phyloP scores from a whole-genome alignment of 805 yeast species.

The Spathaspora passalidarum region DNA sequence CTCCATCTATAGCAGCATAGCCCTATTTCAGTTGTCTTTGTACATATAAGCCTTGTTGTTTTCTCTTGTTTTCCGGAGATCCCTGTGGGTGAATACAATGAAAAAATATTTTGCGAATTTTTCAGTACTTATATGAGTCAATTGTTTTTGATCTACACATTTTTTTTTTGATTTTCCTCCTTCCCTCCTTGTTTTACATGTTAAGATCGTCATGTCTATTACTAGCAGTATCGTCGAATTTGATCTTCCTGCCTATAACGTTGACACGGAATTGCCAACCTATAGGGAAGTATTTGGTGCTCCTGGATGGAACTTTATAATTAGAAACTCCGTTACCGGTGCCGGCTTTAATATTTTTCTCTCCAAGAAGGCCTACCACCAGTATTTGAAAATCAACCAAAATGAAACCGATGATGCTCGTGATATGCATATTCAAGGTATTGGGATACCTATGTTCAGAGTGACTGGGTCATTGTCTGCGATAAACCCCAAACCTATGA shows the following conservation, averaged over 20 bases:
- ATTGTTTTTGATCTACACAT: background rate
- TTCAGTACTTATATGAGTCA: background rate
- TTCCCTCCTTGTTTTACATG: background rate
- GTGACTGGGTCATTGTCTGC: slow-evolving; percentile 1
- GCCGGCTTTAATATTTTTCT: background rate
- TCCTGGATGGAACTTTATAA: slow-evolving; percentile 3
- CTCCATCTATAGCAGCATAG: no score
- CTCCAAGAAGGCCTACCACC: background rate
- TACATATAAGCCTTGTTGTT: background rate
- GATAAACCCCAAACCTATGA: slow-evolving; percentile 1
- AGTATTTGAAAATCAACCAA: background rate
- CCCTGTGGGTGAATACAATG: background rate
- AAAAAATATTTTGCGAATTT: background rate
- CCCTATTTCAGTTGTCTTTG: no score
- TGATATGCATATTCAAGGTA: slow-evolving; percentile 2
- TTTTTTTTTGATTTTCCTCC: background rate
- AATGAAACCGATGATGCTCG: background rate
- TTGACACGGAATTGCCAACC: background rate
- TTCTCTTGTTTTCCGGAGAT: no score
- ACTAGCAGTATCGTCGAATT: slow-evolving; percentile 3
- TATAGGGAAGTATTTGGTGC: background rate
- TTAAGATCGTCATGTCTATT: slow-evolving; percentile 2
- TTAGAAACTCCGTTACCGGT: slow-evolving; percentile 1
- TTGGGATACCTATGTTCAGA: slow-evolving; percentile 9
- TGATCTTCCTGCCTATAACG: background rate